Evolutionary conservation across 768 basidiomycete genomes (phyloP).

Genomic region (Leucosporidium yakuticum): DNA sequence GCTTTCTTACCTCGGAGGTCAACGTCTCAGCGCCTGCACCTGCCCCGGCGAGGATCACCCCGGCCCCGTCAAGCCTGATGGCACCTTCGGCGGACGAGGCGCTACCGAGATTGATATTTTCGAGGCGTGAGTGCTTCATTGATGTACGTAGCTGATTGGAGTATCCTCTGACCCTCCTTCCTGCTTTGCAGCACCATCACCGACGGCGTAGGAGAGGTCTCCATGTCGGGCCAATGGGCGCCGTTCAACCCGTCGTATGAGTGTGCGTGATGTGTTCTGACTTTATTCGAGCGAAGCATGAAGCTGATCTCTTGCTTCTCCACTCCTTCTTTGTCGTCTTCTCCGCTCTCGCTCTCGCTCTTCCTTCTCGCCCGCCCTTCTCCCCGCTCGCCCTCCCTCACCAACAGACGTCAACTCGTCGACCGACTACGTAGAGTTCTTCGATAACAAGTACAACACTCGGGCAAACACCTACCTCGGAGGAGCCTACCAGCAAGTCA

Average conservation of each 20-base stretch:
- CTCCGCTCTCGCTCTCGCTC: background rate
- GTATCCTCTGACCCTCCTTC: conserved; percentile 41
- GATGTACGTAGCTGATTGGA: background rate
- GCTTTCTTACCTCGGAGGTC: conserved; percentile 63
- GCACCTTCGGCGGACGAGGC: conserved; percentile 33
- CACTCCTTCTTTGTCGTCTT: background rate
- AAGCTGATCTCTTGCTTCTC: no score
- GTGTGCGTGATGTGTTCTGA: no score
- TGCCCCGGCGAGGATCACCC: conserved; percentile 62
- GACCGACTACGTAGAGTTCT: conserved; percentile 31
- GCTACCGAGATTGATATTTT: conserved; percentile 37
- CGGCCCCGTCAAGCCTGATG: conserved; percentile 26
- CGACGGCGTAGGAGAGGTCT: conserved; percentile 52
- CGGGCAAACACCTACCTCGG: conserved; percentile 45
- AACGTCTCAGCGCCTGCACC: conserved; percentile 80
- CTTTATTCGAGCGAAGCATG: no score
- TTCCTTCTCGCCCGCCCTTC: background rate
- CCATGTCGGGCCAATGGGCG: conserved; percentile 64
- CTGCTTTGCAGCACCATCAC: no score
- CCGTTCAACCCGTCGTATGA: conserved; percentile 53
- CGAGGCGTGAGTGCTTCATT: conserved; percentile 9
- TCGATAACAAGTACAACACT: conserved; percentile 47
- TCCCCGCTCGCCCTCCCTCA: background rate
- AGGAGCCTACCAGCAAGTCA: conserved; percentile 65
- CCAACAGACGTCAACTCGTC: conserved; percentile 8